Conservation (phyloP, 345 rosid genomes). For the Citrus hindsii region DNA sequence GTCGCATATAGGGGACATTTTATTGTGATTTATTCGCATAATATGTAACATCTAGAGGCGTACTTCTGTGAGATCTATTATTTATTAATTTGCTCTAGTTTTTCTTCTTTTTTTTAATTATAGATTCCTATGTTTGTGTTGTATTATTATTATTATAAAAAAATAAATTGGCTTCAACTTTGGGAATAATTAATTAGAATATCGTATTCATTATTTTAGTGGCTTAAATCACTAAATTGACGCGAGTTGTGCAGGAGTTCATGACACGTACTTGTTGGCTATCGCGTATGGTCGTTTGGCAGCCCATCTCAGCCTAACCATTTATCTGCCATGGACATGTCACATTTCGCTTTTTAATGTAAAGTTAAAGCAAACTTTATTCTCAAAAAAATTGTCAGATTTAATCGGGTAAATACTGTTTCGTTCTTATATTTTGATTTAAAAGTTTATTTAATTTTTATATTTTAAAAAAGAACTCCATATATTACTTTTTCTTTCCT, state of each 20-base stretch:
- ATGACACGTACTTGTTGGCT: neutral
- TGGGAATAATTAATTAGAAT: neutral
- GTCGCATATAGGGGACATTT: neutral
- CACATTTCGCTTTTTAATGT: neutral
- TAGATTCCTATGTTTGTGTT: too few species aligned
- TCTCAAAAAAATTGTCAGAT: too few species aligned
- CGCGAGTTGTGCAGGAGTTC: neutral
- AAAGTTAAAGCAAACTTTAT: neutral
- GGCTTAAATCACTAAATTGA: neutral
- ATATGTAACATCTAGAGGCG: neutral
- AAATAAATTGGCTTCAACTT: neutral
- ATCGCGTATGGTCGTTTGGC: too few species aligned
- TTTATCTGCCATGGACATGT: neutral
- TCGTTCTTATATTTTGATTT: too few species aligned
- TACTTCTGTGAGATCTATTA: neutral
- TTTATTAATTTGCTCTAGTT: too few species aligned
- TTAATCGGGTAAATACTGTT: too few species aligned
- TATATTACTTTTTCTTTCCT: too few species aligned
- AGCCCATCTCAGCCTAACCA: neutral
- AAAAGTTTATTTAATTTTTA: too few species aligned
- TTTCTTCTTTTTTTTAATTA: neutral
- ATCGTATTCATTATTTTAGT: neutral
- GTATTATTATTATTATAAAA: too few species aligned
- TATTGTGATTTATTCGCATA: neutral
- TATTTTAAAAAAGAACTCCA: too few species aligned